A percentile compares a stretch with the other conserved stretches of the same genome.
Evolutionary conservation across 2,329 filamentous ascomycete species (phyloP).

Genomic region (Pyrenochaeta sp.): DNA sequence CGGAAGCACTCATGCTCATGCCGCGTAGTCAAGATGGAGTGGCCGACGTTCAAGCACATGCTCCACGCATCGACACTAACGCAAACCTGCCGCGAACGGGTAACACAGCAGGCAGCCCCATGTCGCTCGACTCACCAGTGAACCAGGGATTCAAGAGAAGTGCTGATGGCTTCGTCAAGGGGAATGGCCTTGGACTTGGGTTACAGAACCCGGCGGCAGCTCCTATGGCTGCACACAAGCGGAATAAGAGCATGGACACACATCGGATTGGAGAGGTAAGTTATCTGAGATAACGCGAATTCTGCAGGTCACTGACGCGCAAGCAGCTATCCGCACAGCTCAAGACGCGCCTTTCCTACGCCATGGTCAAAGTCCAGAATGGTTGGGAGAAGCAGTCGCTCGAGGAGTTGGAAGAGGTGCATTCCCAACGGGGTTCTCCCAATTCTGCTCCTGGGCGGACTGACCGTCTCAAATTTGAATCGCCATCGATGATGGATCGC

Average conservation of each 20-base stretch:
- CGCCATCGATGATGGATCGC: conserved; percentile 34
- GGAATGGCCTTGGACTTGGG: conserved; percentile 33
- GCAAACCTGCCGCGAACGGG: conserved; percentile 35
- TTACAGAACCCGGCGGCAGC: conserved; percentile 18
- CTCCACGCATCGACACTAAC: conserved; percentile 32
- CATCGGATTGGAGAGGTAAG: conserved; percentile 79
- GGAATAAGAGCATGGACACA: conserved; percentile 74
- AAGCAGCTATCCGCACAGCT: conserved; percentile 77
- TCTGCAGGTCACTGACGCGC: conserved; percentile 31
- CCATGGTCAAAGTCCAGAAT: conserved; percentile 88
- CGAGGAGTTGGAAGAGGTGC: conserved; percentile 77
- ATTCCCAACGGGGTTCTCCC: conserved; percentile 73
- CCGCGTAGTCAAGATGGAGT: conserved; percentile 62
- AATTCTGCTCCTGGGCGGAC: conserved; percentile 62
- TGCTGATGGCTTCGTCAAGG: conserved; percentile 74
- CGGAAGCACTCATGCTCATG: conserved; percentile 21
- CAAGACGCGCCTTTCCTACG: conserved; percentile 85
- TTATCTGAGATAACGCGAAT: conserved; percentile 21
- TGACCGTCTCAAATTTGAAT: conserved; percentile 39
- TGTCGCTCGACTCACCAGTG: conserved; percentile 50
- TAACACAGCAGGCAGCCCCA: conserved; percentile 49
- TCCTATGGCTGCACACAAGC: conserved; percentile 63
- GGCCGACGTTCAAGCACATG: conserved; percentile 23
- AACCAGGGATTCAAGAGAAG: conserved; percentile 72
- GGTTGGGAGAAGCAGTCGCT: conserved; percentile 84